phyloP scores from a whole-genome alignment of 2,329 filamentous ascomycete species.

The Nemania diffusa region DNA sequence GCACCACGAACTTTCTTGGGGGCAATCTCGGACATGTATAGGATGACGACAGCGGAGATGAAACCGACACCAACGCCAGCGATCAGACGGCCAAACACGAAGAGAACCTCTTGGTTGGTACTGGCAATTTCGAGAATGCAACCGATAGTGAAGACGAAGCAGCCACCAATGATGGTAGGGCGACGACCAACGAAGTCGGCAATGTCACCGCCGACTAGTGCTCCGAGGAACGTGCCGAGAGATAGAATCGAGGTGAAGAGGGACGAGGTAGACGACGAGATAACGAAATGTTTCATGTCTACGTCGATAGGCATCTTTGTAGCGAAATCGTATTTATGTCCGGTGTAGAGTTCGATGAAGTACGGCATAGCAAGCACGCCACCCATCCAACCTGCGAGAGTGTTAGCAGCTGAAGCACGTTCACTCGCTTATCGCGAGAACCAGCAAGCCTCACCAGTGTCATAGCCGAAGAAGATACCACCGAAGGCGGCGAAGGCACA shows the following conservation, averaged over 20 bases:
- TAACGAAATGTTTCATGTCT: constrained; percentile 50
- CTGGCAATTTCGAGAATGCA: constrained; percentile 69
- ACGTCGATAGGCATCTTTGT: constrained; percentile 41
- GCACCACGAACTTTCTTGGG: constrained; percentile 75
- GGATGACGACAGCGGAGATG: constrained; percentile 73
- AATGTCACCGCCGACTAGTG: constrained; percentile 72
- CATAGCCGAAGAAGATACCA: constrained; percentile 82
- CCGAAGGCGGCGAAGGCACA: constrained; percentile 78
- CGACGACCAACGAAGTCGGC: constrained; percentile 72
- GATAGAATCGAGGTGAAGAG: constrained; percentile 75
- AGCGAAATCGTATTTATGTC: constrained; percentile 49
- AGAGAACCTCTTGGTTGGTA: constrained; percentile 60
- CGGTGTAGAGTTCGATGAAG: constrained; percentile 57
- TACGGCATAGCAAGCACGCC: constrained; percentile 43
- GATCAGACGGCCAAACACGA: constrained; percentile 72
- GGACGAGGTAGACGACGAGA: constrained; percentile 62
- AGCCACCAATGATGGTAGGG: constrained; percentile 68
- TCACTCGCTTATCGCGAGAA: background rate
- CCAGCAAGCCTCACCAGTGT: constrained; percentile 64
- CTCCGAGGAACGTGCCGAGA: constrained; percentile 71
- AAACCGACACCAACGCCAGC: constrained; percentile 74
- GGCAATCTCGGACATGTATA: constrained; percentile 74
- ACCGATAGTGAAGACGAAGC: constrained; percentile 67
- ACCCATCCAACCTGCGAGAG: constrained; percentile 40
- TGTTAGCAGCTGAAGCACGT: constrained; percentile 1